phyloP scores from a whole-genome alignment of 176 grass and related monocot genomes.

The Triticum aestivum region DNA sequence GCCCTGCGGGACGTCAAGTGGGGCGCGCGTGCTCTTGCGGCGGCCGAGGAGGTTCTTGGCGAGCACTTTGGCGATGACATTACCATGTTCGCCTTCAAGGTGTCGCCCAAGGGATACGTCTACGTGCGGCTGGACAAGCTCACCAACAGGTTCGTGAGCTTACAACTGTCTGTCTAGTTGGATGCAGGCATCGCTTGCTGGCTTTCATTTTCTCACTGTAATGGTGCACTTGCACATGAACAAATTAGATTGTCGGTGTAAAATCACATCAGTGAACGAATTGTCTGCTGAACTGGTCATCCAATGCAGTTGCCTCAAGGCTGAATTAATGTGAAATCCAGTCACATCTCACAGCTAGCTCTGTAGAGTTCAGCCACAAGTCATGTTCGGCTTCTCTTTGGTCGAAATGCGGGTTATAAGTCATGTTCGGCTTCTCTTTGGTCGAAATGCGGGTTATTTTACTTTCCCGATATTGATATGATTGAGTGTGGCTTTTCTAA shows the following conservation, averaged over 20 bases:
- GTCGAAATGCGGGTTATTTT: neutral
- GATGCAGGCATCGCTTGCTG: neutral
- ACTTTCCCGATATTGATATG: neutral
- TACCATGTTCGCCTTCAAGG: conserved; percentile 82
- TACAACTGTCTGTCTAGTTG: neutral
- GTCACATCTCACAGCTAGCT: neutral
- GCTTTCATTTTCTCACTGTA: neutral
- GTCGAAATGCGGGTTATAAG: no score
- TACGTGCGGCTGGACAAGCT: conserved; percentile 89
- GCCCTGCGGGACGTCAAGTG: conserved; percentile 57
- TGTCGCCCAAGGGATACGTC: conserved; percentile 86
- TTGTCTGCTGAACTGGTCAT: neutral
- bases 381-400: neutral
- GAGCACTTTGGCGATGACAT: conserved; percentile 64
- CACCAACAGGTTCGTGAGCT: conserved; percentile 35
- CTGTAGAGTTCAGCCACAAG: neutral
- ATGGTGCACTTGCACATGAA: neutral
- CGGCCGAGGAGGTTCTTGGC: conserved; percentile 58
- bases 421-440: neutral
- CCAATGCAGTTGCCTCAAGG: neutral
- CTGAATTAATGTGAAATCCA: neutral
- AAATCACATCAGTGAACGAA: neutral
- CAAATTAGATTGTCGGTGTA: neutral
- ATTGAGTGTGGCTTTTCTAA: neutral
- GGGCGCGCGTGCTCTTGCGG: conserved; percentile 55